These are phyloP conservation scores for Fusarium sp. DNA, from an alignment of 2,329 filamentous ascomycete species.

Conservation along the genomic window DNA sequence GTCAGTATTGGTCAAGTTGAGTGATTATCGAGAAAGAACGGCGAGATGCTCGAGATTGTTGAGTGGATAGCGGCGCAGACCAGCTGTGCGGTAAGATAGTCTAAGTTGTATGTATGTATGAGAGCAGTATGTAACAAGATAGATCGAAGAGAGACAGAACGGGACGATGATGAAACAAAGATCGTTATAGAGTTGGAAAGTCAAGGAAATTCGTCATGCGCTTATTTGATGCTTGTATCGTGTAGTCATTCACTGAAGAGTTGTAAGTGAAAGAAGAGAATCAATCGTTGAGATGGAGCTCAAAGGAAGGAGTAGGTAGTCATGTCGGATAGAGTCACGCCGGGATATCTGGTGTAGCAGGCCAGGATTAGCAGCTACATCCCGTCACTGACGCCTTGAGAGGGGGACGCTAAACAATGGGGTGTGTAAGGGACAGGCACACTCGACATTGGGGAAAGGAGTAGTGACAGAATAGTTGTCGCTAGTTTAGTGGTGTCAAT, in stretches of 20 bases:
- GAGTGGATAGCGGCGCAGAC: constrained; percentile 42
- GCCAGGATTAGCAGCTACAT: constrained; percentile 8
- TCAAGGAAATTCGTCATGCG: constrained; percentile 39
- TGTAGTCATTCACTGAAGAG: constrained; percentile 43
- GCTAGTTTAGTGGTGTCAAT: neutral
- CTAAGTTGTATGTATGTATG: constrained; percentile 26
- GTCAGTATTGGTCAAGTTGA: constrained; percentile 16
- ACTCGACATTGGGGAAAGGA: constrained; percentile 1
- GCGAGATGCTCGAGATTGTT: constrained; percentile 34
- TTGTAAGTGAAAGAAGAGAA: constrained; percentile 40
- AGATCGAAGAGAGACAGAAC: constrained; percentile 7
- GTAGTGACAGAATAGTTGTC: neutral
- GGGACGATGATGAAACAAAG: constrained; percentile 22
- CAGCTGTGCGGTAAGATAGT: constrained; percentile 44
- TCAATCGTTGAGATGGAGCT: constrained; percentile 17
- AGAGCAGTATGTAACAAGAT: constrained; percentile 17
- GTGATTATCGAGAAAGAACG: constrained; percentile 34
- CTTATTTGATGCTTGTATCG: constrained; percentile 44
- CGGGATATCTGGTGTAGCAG: constrained; percentile 31
- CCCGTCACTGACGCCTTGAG: constrained; percentile 19
- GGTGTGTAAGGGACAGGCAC: constrained; percentile 7
- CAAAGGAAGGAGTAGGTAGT: constrained; percentile 29
- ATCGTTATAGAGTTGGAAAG: constrained; percentile 32
- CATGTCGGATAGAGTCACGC: constrained; percentile 29
- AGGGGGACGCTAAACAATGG: constrained; percentile 25